Evolutionary conservation across 2,329 filamentous ascomycete genomes (phyloP).

Genomic region (Fusarium torulosum): DNA sequence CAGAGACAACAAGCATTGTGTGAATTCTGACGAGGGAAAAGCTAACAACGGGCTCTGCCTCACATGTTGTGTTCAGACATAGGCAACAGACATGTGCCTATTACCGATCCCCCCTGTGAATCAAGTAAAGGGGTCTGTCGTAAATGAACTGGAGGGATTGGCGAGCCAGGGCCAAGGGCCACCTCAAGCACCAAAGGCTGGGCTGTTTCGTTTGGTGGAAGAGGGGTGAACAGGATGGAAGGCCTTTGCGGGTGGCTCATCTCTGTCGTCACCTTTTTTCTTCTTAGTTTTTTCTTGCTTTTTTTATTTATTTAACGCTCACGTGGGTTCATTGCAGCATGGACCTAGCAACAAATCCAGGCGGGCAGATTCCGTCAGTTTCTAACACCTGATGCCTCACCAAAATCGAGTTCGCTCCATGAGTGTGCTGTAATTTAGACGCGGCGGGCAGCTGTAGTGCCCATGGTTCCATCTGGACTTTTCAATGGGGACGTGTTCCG

Average conservation of each 20-base stretch:
- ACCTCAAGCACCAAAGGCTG: background rate
- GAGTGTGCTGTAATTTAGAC: slow-evolving; percentile 19
- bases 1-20: slow-evolving; percentile 16
- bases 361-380: slow-evolving; percentile 14
- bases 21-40: background rate
- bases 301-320: slow-evolving; percentile 24
- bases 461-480: slow-evolving; percentile 23
- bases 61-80: background rate
- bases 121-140: slow-evolving; percentile 18
- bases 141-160: slow-evolving; percentile 28
- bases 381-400: slow-evolving; percentile 6
- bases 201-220: slow-evolving; percentile 40
- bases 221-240: slow-evolving; percentile 44
- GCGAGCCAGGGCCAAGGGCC: slow-evolving; percentile 5
- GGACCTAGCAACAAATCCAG: background rate
- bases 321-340: slow-evolving; percentile 39
- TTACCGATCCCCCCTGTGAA: slow-evolving; percentile 14
- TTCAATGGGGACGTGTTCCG: slow-evolving; percentile 28
- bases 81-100: slow-evolving; percentile 14
- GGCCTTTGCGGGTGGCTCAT: slow-evolving; percentile 12
- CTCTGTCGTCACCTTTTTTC: slow-evolving; percentile 32
- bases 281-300: slow-evolving; percentile 4
- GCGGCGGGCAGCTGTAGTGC: slow-evolving; percentile 29
- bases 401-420: background rate
- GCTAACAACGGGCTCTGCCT: background rate